A percentile compares a stretch with the other conserved stretches of the same genome.
These are phyloP conservation scores for Hypholoma fasciculare DNA, from an alignment of 768 basidiomycete genomes.

Conservation along the genomic window DNA sequence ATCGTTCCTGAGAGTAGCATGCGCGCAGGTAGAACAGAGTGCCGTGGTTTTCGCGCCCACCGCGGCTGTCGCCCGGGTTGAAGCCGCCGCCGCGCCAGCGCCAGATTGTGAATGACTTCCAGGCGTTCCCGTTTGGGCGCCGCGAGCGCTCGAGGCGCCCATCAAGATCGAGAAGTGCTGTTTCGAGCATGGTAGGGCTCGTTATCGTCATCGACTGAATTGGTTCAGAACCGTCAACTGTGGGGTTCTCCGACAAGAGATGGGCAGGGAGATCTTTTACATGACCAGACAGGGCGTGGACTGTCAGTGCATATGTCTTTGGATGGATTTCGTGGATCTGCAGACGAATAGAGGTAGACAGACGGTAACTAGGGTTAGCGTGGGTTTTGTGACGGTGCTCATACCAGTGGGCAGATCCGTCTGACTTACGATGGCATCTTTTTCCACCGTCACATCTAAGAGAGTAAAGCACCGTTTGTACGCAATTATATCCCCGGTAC, in stretches of 20 bases:
- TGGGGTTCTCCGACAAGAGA: conserved; percentile 26
- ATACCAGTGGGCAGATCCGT: not conserved
- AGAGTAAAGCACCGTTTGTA: conserved; percentile 49
- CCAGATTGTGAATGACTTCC: conserved; percentile 60
- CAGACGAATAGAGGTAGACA: too few species aligned
- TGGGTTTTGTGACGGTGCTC: not conserved
- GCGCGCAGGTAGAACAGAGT: conserved; percentile 51
- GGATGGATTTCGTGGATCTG: conserved; percentile 50
- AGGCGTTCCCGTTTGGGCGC: conserved; percentile 52
- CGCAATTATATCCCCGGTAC: conserved; percentile 54
- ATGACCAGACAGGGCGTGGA: conserved; percentile 40
- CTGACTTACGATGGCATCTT: conserved; percentile 50
- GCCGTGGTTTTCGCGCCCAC: conserved; percentile 47
- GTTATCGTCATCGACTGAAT: conserved; percentile 38
- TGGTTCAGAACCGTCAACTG: conserved; percentile 22
- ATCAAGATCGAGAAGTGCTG: conserved; percentile 49
- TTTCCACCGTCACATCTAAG: conserved; percentile 43
- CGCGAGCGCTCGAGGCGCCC: conserved; percentile 42
- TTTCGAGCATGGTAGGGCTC: conserved; percentile 51
- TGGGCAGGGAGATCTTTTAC: conserved; percentile 34
- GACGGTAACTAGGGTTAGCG: not conserved
- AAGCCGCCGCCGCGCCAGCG: conserved; percentile 37
- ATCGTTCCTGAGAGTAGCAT: conserved; percentile 37
- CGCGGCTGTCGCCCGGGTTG: conserved; percentile 24
- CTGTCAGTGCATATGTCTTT: conserved; percentile 38